Evolutionary conservation across 2,329 filamentous ascomycete genomes (phyloP).

Genomic region (Alternaria ventricosa): DNA sequence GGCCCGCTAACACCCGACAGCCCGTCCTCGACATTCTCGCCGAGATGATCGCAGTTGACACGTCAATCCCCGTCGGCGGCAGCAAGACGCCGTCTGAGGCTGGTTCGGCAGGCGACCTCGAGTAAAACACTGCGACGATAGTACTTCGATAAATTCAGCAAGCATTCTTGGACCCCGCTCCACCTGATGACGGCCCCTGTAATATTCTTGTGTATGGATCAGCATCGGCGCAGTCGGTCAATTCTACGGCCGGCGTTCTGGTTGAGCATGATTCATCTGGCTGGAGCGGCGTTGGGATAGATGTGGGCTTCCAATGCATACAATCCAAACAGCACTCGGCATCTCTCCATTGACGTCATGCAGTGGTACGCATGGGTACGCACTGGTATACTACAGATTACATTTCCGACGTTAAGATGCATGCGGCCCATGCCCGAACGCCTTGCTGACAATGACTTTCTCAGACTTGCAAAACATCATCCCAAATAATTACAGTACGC

Average conservation of each 20-base stretch:
- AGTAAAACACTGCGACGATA: slow-evolving; percentile 27
- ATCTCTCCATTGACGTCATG: slow-evolving; percentile 29
- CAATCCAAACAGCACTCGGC: slow-evolving; percentile 16
- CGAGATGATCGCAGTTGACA: slow-evolving; percentile 96
- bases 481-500: slow-evolving; percentile 47
- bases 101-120: slow-evolving; percentile 43
- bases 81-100: slow-evolving; percentile 47
- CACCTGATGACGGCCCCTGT: slow-evolving; percentile 33
- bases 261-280: slow-evolving; percentile 26
- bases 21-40: slow-evolving; percentile 94
- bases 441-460: slow-evolving; percentile 48
- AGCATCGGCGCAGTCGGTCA: slow-evolving; percentile 27
- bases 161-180: slow-evolving; percentile 22
- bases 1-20: slow-evolving; percentile 53
- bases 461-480: slow-evolving; percentile 27
- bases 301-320: slow-evolving; percentile 27
- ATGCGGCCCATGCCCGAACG: slow-evolving; percentile 42
- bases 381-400: slow-evolving; percentile 47
- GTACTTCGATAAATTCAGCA: slow-evolving; percentile 17
- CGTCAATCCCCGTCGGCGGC: slow-evolving; percentile 56
- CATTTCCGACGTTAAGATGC: slow-evolving; percentile 17
- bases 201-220: slow-evolving; percentile 48
- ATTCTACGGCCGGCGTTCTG: slow-evolving; percentile 35
- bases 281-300: slow-evolving; percentile 27
- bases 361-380: slow-evolving; percentile 19